phyloP scores from a whole-genome alignment of 768 basidiomycete genomes.

The Termitomyces sp. region DNA sequence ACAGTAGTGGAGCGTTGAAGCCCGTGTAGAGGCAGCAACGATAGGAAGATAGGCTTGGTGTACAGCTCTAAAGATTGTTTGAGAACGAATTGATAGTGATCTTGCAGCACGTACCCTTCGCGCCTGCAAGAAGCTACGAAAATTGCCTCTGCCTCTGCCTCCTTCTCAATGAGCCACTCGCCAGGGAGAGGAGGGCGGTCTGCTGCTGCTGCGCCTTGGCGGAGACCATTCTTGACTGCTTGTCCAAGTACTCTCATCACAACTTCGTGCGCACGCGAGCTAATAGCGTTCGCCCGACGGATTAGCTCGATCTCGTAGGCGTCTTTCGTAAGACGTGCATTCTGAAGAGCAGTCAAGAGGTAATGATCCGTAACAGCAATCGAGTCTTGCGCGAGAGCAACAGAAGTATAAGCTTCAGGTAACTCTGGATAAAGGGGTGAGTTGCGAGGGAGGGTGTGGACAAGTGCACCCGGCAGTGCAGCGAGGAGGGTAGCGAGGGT shows the following conservation, averaged over 20 bases:
- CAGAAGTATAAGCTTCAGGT: slow-evolving; percentile 36
- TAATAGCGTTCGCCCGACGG: slow-evolving; percentile 77
- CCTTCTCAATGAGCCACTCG: slow-evolving; percentile 89
- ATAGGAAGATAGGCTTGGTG: slow-evolving; percentile 94
- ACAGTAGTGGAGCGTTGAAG: slow-evolving; percentile 92
- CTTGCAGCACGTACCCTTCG: slow-evolving; percentile 61
- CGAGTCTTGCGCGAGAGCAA: slow-evolving; percentile 29
- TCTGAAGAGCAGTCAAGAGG: slow-evolving; percentile 77
- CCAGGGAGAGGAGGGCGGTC: slow-evolving; percentile 57
- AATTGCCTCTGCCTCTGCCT: slow-evolving; percentile 91
- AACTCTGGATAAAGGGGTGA: slow-evolving; percentile 51
- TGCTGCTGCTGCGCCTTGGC: slow-evolving; percentile 39
- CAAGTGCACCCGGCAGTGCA: slow-evolving; percentile 47
- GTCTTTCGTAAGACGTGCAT: slow-evolving; percentile 77
- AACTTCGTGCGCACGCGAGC: slow-evolving; percentile 84
- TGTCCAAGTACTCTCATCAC: slow-evolving; percentile 89
- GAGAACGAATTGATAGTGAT: not conserved
- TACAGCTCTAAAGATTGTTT: slow-evolving; percentile 47
- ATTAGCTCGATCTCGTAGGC: slow-evolving; percentile 71
- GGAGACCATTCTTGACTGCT: slow-evolving; percentile 58
- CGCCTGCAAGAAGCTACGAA: slow-evolving; percentile 89
- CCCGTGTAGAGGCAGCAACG: slow-evolving; percentile 81
- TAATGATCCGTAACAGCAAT: slow-evolving; percentile 50
- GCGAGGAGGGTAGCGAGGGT: slow-evolving; percentile 45
- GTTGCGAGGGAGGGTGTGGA: slow-evolving; percentile 61